Evolutionary conservation across 495 filamentous ascomycete genomes (phyloP).

Genomic region (Penicillium tannophilum): DNA sequence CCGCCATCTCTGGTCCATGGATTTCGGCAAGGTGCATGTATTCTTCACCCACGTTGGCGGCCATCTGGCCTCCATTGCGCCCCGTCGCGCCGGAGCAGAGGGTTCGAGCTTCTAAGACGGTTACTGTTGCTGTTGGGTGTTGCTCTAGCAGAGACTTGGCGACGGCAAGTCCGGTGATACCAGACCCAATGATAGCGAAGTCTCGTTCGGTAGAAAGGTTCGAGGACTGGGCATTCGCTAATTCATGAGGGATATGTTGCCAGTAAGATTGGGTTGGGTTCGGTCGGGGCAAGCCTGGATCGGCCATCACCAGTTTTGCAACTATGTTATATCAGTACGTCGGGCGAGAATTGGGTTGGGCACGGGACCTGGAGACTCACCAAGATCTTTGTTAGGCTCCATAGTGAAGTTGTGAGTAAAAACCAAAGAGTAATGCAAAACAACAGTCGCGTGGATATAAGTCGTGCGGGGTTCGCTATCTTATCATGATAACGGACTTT

Average conservation of each 20-base stretch:
- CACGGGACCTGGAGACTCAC: neutral
- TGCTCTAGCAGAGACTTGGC: slow-evolving; percentile 57
- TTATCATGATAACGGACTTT: neutral
- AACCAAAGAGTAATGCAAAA: neutral
- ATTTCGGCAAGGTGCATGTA: slow-evolving; percentile 27
- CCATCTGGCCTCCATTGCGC: slow-evolving; percentile 47
- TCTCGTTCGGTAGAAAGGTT: slow-evolving; percentile 51
- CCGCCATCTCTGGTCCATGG: slow-evolving; percentile 30
- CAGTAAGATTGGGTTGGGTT: slow-evolving; percentile 71
- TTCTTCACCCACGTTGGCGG: slow-evolving; percentile 37
- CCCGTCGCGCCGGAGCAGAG: slow-evolving; percentile 83
- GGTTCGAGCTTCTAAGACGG: slow-evolving; percentile 70
- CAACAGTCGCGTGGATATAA: neutral
- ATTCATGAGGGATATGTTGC: slow-evolving; percentile 62
- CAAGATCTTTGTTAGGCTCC: slow-evolving; percentile 15
- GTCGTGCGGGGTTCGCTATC: neutral
- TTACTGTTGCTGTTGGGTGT: slow-evolving; percentile 26
- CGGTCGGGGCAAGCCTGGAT: slow-evolving; percentile 48
- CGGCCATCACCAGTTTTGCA: slow-evolving; percentile 25
- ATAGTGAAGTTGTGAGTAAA: slow-evolving; percentile 2
- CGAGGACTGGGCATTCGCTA: slow-evolving; percentile 54
- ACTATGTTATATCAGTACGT: slow-evolving; percentile 2
- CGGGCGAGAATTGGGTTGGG: too few species aligned
- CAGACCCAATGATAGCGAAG: slow-evolving; percentile 68
- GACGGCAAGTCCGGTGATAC: slow-evolving; percentile 65